Base-by-base conservation (phyloP, 2,329 filamentous ascomycete species). In the Xylariaceae sp. region DNA sequence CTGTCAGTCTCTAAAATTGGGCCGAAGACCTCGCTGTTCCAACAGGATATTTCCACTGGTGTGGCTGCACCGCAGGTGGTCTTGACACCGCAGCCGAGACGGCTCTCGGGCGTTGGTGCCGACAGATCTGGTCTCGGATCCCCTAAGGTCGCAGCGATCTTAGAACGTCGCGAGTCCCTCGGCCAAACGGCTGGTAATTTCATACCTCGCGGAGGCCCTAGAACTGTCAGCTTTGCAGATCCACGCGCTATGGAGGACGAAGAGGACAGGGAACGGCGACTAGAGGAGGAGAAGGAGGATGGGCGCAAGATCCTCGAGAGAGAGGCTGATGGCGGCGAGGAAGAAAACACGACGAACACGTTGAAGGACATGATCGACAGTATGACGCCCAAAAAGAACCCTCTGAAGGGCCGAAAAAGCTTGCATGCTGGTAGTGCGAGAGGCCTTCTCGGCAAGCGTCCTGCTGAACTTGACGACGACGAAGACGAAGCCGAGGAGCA, bases 361-460 rank as follows among this genome's bases (percentile, higher is more conserved):
- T 60, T 90, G 27, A 82, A 76, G 42, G 81, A 86, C 43, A 80
- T 87, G 74, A 90, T 90, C 39, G 72, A 82, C 40, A 83, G 76
- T 36, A 66, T 90, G 42, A 87, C 82, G 16, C 84, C 85, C 0
- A 85, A 83, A 58, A 85, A 86, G 55, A 79, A 75, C 34, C 58
- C 61, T 5, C 46, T 83, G 5, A 77, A 70, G 36, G 77, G 77
- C 11, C 77, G 83, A 25, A 89, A 89, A 60, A 89, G 83, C 51
- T 65, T 89, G 31, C 79, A 83, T 43, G 75, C 86, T 14, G 83
- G 83, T 25, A 83, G 81, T 46, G 83, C 83, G 11, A 77, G 66
- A 41, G 83, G 83, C 0, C 59, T 89, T 14, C 64, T 89, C 5
- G 83, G 83, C 5, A 89, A 89, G 56, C 70, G 83, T 30, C 83